phyloP scores from a whole-genome alignment of 73 alveolate species.

The Paramecium caudatum region DNA sequence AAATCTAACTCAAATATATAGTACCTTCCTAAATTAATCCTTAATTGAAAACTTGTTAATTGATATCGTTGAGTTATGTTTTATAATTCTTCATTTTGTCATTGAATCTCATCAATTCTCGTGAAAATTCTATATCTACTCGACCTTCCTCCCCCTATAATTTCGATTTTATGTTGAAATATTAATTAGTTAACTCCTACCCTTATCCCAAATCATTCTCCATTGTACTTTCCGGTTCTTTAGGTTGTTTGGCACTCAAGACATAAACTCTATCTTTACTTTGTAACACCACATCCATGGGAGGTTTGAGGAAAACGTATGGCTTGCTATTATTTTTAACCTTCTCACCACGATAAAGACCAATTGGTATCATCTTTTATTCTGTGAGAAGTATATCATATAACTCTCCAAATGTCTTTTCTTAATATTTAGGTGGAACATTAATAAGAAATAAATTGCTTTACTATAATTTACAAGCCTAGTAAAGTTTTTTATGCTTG shows the following conservation, averaged over 20 bases:
- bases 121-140: constrained; percentile 71
- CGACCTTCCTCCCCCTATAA: constrained; percentile 76
- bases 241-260: constrained; percentile 72
- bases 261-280: constrained; percentile 76
- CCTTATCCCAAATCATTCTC: background rate
- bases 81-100: constrained; percentile 27
- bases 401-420: constrained; percentile 73
- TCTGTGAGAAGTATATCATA: constrained; percentile 79
- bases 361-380: constrained; percentile 86
- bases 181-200: background rate
- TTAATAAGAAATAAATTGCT: constrained; percentile 80
- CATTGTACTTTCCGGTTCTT: constrained; percentile 26
- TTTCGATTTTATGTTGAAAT: constrained; percentile 2
- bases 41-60: constrained; percentile 40
- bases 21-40: constrained; percentile 65
- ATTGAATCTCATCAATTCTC: constrained; percentile 40
- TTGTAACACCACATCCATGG: constrained; percentile 62
- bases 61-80: background rate
- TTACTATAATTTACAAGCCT: constrained; percentile 79
- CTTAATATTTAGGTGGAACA: constrained; percentile 76
- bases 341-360: constrained; percentile 81
- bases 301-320: constrained; percentile 87
- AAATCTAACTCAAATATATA: constrained; percentile 35
- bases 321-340: constrained; percentile 79
- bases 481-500: constrained; percentile 75